Percentiles rank a stretch among this genome's conserved stretches.
Conservation (phyloP, 129 eudicot genomes). For the Erigeron canadensis region DNA sequence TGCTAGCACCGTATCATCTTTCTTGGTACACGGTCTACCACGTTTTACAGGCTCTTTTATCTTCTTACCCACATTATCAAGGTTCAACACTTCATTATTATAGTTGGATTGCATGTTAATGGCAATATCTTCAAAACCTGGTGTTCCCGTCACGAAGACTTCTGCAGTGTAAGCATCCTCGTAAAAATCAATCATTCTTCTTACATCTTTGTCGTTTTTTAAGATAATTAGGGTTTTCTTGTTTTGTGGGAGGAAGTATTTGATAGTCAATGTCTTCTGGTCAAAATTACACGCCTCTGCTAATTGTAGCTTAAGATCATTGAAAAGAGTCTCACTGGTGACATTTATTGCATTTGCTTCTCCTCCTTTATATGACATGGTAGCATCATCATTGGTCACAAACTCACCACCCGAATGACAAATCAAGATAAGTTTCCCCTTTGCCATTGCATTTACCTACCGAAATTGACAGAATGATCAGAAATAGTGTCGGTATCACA, state of each 20-base stretch:
- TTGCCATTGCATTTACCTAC: conserved; percentile 51
- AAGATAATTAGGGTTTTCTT: conserved; percentile 56
- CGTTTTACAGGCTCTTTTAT: conserved; percentile 46
- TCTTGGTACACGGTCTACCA: conserved; percentile 25
- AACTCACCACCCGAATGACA: conserved; percentile 80
- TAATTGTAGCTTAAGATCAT: conserved; percentile 61
- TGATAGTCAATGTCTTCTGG: conserved; percentile 50
- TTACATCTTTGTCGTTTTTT: conserved; percentile 64
- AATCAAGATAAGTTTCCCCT: conserved; percentile 72
- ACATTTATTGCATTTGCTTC: conserved; percentile 77
- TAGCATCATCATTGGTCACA: conserved; percentile 62
- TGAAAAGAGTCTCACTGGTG: conserved; percentile 49
- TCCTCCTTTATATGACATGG: conserved; percentile 64
- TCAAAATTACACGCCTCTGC: conserved; percentile 63
- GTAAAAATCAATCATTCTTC: conserved; percentile 69
- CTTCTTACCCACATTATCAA: conserved; percentile 12
- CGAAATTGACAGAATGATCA: conserved; percentile 19
- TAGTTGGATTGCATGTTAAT: conserved; percentile 31
- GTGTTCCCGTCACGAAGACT: conserved; percentile 60
- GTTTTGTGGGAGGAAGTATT: conserved; percentile 83
- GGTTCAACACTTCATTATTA: conserved; percentile 22
- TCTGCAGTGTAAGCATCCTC: conserved; percentile 70
- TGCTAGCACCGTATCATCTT: conserved; percentile 17
- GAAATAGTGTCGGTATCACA: conserved; percentile 4
- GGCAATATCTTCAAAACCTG: conserved; percentile 52